phyloP scores from a whole-genome alignment of 192 early-diverging fungal genomes.

The Diversispora epigaea region DNA sequence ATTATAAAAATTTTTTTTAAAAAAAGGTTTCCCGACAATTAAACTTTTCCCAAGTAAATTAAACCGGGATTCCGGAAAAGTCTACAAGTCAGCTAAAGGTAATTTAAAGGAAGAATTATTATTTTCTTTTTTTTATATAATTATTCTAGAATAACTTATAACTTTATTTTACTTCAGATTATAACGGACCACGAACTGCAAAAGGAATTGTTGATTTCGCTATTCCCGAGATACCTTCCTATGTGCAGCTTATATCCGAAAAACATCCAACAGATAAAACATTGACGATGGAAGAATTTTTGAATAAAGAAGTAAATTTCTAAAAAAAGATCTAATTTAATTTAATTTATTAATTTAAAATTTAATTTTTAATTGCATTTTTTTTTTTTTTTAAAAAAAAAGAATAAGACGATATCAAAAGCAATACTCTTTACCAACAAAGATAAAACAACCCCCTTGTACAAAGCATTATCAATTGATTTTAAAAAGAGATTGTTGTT shows the following conservation, averaged over 20 bases:
- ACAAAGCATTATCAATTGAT: constrained; percentile 82
- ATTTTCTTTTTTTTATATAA: background rate
- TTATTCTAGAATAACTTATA: constrained; percentile 22
- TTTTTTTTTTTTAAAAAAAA: background rate
- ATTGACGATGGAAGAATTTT: constrained; percentile 58
- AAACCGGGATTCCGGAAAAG: constrained; percentile 38
- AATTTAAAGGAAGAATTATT: constrained; percentile 4
- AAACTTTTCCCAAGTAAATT: constrained; percentile 67
- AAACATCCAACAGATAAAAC: constrained; percentile 54
- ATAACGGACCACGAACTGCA: constrained; percentile 70
- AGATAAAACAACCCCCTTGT: constrained; percentile 70
- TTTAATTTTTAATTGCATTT: background rate
- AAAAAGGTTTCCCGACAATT: constrained; percentile 79
- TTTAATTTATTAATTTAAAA: background rate
- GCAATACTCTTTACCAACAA: constrained; percentile 82
- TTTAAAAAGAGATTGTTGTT: constrained; percentile 68
- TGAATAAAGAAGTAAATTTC: constrained; percentile 48
- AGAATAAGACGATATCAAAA: constrained; percentile 60
- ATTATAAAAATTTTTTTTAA: background rate
- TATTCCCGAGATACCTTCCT: constrained; percentile 62
- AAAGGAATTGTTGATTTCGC: constrained; percentile 72
- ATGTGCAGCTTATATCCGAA: constrained; percentile 50
- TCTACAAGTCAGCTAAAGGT: constrained; percentile 40
- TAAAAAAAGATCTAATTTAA: too few species aligned
- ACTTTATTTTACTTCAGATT: constrained; percentile 51